Percentiles rank a stretch among this genome's conserved stretches.
phyloP scores from a whole-genome alignment of 2,329 filamentous ascomycete genomes.

The Pleoardoris graminearum region DNA sequence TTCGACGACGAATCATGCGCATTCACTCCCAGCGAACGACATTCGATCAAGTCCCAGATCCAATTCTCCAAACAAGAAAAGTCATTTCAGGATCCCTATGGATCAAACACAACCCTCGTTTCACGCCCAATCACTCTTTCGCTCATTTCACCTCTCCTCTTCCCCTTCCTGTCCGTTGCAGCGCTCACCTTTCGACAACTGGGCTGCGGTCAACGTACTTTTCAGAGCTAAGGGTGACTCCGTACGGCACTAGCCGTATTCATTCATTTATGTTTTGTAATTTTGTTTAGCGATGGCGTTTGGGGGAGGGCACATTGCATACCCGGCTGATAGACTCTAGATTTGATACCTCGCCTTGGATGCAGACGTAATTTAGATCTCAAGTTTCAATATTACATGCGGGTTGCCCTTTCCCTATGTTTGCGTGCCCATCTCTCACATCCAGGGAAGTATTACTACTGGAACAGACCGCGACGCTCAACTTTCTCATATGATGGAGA shows the following conservation, averaged over 20 bases:
- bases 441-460: not conserved
- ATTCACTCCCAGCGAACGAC: not conserved
- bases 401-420: conserved; percentile 4
- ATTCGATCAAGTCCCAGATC: not conserved
- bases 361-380: conserved; percentile 7
- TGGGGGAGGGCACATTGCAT: conserved; percentile 4
- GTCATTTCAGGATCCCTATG: not conserved
- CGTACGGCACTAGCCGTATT: not conserved
- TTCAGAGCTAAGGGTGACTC: not conserved
- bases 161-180: not conserved
- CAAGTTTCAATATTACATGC: conserved; percentile 7
- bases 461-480: not conserved
- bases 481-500: not conserved
- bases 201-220: too few relatives aligned
- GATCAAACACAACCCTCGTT: not conserved
- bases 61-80: not conserved
- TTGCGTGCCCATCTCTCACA: not conserved
- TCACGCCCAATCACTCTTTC: not conserved
- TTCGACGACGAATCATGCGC: not conserved
- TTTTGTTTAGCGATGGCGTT: conserved; percentile 3
- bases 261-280: not conserved
- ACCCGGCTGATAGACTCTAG: conserved; percentile 6
- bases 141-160: not conserved
- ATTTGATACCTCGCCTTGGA: conserved; percentile 6
- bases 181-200: not conserved